A percentile compares a stretch with the other conserved stretches of the same genome.
Evolutionary conservation across 352 stramenopile genomes (phyloP).

Genomic region (Phytopythium delawarense): DNA sequence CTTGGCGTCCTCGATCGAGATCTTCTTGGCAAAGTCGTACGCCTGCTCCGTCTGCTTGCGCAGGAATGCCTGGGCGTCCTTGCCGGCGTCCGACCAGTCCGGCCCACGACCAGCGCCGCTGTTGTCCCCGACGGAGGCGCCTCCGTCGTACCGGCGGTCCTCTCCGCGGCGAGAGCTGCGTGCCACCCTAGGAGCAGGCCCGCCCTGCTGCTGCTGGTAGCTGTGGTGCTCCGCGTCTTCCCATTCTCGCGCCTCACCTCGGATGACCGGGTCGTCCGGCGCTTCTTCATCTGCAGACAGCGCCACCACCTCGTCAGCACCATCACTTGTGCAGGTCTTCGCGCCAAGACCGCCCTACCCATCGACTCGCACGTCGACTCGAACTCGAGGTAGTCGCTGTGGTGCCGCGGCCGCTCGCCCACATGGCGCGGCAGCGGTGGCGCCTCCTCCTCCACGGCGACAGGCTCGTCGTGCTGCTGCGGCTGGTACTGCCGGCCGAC

Average conservation of each 20-base stretch:
- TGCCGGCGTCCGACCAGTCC: conserved; percentile 35
- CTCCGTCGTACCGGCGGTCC: conserved; percentile 31
- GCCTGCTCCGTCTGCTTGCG: conserved; percentile 83
- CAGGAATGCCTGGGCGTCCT: conserved; percentile 58
- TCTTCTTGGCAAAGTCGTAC: conserved; percentile 87
- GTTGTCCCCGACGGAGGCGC: conserved; percentile 5
- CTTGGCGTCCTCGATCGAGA: conserved; percentile 84
- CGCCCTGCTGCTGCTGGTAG: conserved; percentile 20
- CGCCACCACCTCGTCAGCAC: background rate
- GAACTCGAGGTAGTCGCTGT: conserved; percentile 53
- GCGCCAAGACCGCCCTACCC: conserved; percentile 14
- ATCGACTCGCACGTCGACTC: conserved; percentile 52
- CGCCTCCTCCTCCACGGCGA: conserved; percentile 33
- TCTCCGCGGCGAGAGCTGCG: background rate
- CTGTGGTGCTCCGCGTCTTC: conserved; percentile 20
- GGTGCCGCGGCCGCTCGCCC: conserved; percentile 10
- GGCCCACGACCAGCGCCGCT: conserved; percentile 9
- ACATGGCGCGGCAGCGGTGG: conserved; percentile 5
- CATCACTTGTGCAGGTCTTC: background rate
- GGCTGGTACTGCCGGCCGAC: background rate
- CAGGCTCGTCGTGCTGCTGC: conserved; percentile 29
- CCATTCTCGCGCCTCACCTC: conserved; percentile 10
- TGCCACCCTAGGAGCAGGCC: background rate
- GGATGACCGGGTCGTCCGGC: conserved; percentile 10
- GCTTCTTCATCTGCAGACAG: conserved; percentile 29